These are phyloP conservation scores for Maudiozyma pseudohumilis DNA, from an alignment of 805 yeast genomes.

Conservation along the genomic window DNA sequence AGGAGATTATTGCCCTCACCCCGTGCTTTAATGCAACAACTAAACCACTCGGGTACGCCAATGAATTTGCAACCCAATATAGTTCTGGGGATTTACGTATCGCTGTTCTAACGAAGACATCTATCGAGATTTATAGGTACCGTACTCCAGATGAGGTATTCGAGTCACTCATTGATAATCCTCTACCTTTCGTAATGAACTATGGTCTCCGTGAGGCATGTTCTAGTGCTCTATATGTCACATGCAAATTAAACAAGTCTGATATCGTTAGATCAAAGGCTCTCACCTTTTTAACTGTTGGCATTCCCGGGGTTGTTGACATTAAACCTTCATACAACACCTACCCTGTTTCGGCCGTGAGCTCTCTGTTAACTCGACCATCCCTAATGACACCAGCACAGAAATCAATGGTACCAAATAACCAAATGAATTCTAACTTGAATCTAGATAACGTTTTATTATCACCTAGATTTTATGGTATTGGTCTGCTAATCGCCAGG, in stretches of 20 bases:
- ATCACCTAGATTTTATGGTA: slow-evolving; percentile 87
- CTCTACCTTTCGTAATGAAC: slow-evolving; percentile 59
- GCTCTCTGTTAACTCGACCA: slow-evolving; percentile 21
- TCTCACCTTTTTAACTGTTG: slow-evolving; percentile 34
- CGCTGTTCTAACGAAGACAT: slow-evolving; percentile 73
- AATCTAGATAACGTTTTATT: slow-evolving; percentile 68
- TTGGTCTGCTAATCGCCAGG: slow-evolving; percentile 68
- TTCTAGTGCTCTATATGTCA: slow-evolving; percentile 73
- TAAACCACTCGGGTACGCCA: slow-evolving; percentile 74
- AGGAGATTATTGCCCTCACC: slow-evolving; percentile 62
- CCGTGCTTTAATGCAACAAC: slow-evolving; percentile 62
- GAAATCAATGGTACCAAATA: slow-evolving; percentile 6
- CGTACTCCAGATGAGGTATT: slow-evolving; percentile 74
- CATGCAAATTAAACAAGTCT: slow-evolving; percentile 63
- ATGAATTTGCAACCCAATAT: slow-evolving; percentile 81
- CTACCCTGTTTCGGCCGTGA: slow-evolving; percentile 22
- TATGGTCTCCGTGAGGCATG: slow-evolving; percentile 89
- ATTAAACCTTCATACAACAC: slow-evolving; percentile 34
- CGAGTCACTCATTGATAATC: slow-evolving; percentile 57
- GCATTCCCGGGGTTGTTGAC: slow-evolving; percentile 35
- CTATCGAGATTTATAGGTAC: slow-evolving; percentile 66
- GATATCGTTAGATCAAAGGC: slow-evolving; percentile 38
- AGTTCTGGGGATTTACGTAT: slow-evolving; percentile 53
- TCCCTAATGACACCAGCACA: slow-evolving; percentile 16
- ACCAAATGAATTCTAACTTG: slow-evolving; percentile 11